Conservation (phyloP, 2,329 filamentous ascomycete genomes). For the Allantophomopsis lycopodina region DNA sequence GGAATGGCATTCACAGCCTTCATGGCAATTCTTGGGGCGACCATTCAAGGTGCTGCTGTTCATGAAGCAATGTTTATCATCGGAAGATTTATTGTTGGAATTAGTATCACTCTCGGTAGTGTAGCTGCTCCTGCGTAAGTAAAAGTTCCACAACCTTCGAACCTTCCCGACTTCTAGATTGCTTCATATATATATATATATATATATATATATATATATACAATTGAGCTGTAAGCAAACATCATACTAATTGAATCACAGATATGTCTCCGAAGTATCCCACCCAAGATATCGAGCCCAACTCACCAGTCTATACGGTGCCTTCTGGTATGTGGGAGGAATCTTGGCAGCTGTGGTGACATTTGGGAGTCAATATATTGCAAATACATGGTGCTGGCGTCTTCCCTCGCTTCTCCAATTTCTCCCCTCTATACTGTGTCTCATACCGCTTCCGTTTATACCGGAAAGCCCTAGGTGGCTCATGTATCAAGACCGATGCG, state of each 20-base stretch:
- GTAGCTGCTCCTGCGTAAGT: slow-evolving; percentile 4
- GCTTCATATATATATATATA: no score
- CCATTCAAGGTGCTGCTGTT: slow-evolving; percentile 4
- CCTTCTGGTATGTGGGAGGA: slow-evolving; percentile 16
- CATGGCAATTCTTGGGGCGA: neutral
- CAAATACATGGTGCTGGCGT: slow-evolving; percentile 22
- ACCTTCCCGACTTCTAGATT: no score
- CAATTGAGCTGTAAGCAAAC: no score
- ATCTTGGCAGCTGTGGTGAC: slow-evolving; percentile 16
- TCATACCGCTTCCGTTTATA: slow-evolving; percentile 12
- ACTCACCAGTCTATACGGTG: slow-evolving; percentile 4
- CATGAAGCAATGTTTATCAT: slow-evolving; percentile 8
- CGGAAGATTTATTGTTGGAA: slow-evolving; percentile 6
- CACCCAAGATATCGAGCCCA: slow-evolving; percentile 1
- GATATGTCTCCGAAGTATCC: neutral
- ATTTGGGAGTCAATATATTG: slow-evolving; percentile 18
- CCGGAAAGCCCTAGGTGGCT: slow-evolving; percentile 23
- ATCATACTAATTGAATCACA: no score
- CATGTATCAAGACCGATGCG: slow-evolving; percentile 15
- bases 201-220: no score
- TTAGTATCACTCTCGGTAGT: slow-evolving; percentile 5
- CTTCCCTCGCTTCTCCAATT: slow-evolving; percentile 21
- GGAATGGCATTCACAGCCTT: neutral
- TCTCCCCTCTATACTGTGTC: slow-evolving; percentile 14
- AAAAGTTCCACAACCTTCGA: no score